Evolutionary conservation across 2,329 filamentous ascomycete genomes (phyloP).

Genomic region (Hymenoscyphus infarciens): DNA sequence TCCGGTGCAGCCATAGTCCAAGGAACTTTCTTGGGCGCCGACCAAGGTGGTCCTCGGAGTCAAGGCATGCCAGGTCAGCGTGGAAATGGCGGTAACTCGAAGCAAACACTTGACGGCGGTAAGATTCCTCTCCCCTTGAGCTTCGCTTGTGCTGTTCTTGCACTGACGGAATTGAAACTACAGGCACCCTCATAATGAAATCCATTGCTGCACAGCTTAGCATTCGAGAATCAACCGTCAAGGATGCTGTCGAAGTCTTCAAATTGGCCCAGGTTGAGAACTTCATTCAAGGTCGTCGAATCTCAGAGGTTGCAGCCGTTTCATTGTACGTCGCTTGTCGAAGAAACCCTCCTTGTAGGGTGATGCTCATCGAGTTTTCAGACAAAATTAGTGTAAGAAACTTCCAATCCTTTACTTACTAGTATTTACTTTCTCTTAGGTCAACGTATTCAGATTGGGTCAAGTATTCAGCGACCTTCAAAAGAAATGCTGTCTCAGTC

Average conservation of each 20-base stretch:
- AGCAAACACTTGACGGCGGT: constrained; percentile 54
- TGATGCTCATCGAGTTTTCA: constrained; percentile 94
- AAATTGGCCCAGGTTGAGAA: constrained; percentile 71
- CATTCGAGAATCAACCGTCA: constrained; percentile 59
- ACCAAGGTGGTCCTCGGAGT: constrained; percentile 59
- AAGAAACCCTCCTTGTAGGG: constrained; percentile 61
- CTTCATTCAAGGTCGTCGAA: constrained; percentile 81
- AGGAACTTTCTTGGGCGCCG: constrained; percentile 81
- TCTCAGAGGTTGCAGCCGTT: constrained; percentile 82
- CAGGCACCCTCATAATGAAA: constrained; percentile 51
- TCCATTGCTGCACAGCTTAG: constrained; percentile 59
- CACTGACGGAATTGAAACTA: background rate
- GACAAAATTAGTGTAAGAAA: constrained; percentile 61
- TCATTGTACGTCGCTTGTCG: constrained; percentile 88
- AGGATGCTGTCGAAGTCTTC: constrained; percentile 68
- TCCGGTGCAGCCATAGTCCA: constrained; percentile 86
- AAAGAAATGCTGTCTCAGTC: constrained; percentile 65
- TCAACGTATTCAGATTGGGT: constrained; percentile 91
- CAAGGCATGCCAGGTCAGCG: constrained; percentile 57
- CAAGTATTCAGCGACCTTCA: constrained; percentile 83
- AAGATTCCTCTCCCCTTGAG: constrained; percentile 11
- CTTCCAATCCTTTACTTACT: background rate
- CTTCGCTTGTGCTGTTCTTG: background rate
- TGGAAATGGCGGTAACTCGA: constrained; percentile 43
- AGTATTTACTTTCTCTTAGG: constrained; percentile 42